phyloP scores from a whole-genome alignment of 768 basidiomycete genomes.

The Xerocomellus amylosporus region DNA sequence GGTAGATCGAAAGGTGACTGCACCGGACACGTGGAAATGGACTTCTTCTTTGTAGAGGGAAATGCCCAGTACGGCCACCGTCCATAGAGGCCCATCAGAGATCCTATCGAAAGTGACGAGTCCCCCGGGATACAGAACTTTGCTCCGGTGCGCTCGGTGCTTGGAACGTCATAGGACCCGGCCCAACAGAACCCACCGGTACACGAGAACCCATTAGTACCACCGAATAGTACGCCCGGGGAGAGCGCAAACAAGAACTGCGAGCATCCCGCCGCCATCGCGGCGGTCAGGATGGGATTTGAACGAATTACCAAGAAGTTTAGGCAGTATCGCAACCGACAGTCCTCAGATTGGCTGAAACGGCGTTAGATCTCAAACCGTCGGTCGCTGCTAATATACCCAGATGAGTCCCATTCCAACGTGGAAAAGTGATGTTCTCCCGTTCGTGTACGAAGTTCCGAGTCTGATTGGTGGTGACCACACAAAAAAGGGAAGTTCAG shows the following conservation, averaged over 20 bases:
- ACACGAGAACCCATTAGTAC: conserved; percentile 9
- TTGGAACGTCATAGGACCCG: not conserved
- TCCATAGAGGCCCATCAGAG: conserved; percentile 10
- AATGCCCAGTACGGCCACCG: conserved; percentile 5
- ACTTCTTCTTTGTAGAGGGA: conserved; percentile 1
- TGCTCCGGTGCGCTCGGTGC: conserved; percentile 5
- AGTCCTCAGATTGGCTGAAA: conserved; percentile 16
- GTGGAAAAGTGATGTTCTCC: not conserved
- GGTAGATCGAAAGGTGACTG: not conserved
- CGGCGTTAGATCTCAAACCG: conserved; percentile 14
- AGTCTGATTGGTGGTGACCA: not conserved
- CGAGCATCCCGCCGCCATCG: conserved; percentile 24
- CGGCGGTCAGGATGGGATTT: conserved; percentile 23
- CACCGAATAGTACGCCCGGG: conserved; percentile 21
- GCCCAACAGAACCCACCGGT: conserved; percentile 5
- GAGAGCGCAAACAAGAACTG: conserved; percentile 20
- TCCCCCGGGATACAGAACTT: conserved; percentile 3
- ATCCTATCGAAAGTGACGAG: conserved; percentile 6
- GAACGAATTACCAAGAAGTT: conserved; percentile 2
- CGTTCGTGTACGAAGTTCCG: not conserved
- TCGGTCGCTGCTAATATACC: not conserved
- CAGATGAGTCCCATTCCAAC: not conserved
- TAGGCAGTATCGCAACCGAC: not conserved
- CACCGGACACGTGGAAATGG: not conserved
- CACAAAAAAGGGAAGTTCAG: conserved; percentile 17